phyloP scores from a whole-genome alignment of 495 filamentous ascomycete species.

The Penicillium ucsense region DNA sequence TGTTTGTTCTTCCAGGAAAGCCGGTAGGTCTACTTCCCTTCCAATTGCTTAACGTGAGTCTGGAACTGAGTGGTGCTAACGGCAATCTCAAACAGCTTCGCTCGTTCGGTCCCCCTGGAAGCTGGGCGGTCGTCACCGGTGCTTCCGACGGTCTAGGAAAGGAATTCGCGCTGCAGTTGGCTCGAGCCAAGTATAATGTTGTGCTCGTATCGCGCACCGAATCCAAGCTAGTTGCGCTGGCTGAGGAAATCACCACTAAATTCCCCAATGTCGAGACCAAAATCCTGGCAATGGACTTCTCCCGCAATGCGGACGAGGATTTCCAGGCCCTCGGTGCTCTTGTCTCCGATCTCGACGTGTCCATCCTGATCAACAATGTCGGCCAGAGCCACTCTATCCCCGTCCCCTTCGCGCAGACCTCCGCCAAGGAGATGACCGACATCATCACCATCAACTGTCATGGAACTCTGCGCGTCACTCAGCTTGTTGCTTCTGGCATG shows the following conservation, averaged over 20 bases:
- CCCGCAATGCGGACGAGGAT: conserved; percentile 62
- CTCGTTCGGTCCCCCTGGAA: conserved; percentile 83
- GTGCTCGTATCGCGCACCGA: conserved; percentile 88
- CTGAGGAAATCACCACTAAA: conserved; percentile 62
- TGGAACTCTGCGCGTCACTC: conserved; percentile 77
- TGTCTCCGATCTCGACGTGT: conserved; percentile 65
- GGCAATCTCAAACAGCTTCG: conserved; percentile 49
- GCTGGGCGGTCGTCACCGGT: conserved; percentile 91
- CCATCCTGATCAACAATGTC: conserved; percentile 94
- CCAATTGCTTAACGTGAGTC: too few species aligned
- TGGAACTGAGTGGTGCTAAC: too few species aligned
- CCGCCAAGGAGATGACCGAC: conserved; percentile 65
- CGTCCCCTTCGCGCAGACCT: conserved; percentile 73
- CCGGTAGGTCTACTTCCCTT: conserved; percentile 33
- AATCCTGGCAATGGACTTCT: conserved; percentile 84
- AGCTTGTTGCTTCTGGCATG: conserved; percentile 79
- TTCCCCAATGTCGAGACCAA: conserved; percentile 56
- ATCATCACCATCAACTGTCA: conserved; percentile 94
- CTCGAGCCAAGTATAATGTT: conserved; percentile 84
- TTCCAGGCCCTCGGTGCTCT: conserved; percentile 61
- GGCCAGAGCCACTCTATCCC: conserved; percentile 89
- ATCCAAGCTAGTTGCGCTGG: conserved; percentile 73
- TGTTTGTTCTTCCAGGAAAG: conserved; percentile 62
- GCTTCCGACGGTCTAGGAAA: conserved; percentile 96
- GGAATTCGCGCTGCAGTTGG: conserved; percentile 86